Percentiles rank a stretch among this genome's conserved stretches.
Evolutionary conservation across 352 stramenopile genomes (phyloP).

Genomic region (Phytophthora pisi): DNA sequence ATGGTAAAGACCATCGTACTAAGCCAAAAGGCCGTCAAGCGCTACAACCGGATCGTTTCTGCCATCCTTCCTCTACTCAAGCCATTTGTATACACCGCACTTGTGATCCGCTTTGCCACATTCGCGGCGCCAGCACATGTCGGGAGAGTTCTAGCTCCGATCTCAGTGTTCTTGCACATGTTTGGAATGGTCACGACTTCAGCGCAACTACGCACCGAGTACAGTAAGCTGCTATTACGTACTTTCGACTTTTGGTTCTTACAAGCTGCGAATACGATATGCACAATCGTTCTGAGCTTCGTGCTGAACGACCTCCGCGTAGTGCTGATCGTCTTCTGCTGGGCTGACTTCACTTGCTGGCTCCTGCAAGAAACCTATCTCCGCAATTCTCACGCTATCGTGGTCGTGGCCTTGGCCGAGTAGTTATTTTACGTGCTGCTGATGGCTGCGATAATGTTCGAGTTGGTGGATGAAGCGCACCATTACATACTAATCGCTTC

Average conservation of each 20-base stretch:
- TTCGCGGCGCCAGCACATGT: constrained; percentile 8
- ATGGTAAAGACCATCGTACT: constrained; percentile 12
- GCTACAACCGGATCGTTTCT: constrained; percentile 2
- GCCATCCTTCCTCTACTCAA: neutral
- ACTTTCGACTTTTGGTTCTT: constrained; percentile 23
- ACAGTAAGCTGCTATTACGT: neutral
- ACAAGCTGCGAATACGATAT: constrained; percentile 13
- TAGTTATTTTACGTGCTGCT: constrained; percentile 10
- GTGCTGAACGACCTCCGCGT: constrained; percentile 9
- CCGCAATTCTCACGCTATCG: constrained; percentile 1
- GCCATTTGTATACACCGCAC: neutral
- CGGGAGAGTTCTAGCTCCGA: constrained; percentile 8
- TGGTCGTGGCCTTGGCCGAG: neutral
- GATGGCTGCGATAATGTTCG: constrained; percentile 1
- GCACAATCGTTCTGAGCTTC: constrained; percentile 4
- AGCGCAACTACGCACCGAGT: constrained; percentile 4
- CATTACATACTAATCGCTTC: constrained; percentile 5
- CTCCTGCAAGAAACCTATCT: constrained; percentile 14
- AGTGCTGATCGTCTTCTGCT: constrained; percentile 5
- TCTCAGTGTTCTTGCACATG: neutral
- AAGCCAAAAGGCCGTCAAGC: neutral
- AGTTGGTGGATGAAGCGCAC: constrained; percentile 1
- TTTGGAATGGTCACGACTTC: neutral
- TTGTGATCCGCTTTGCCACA: constrained; percentile 1
- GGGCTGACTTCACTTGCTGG: constrained; percentile 1